Evolutionary conservation across 371 early-diverging fungal species (phyloP), one percentile per base, ranked within the genome.

Genomic region (Mucor racemosus): DNA sequence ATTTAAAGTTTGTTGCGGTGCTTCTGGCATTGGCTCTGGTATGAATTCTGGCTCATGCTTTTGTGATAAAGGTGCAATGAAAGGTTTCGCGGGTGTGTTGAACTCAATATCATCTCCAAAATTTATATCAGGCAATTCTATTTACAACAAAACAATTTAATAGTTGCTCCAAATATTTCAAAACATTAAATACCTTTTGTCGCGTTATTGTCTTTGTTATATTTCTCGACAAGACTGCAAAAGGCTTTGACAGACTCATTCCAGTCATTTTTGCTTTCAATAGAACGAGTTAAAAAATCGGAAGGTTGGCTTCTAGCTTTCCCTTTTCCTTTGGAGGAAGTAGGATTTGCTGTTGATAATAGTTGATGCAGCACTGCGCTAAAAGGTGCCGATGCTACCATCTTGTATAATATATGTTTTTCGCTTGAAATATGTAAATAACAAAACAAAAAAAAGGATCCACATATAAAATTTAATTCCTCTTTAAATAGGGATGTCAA

Each of bases 71-170:
- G 54, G 60, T 35, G 26, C 34, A 7, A 41, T 11, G 14, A 69
- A 60, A 17, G 65, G 58, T 41, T 62, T 40, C 15, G 59, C n/a
- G 58, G 65, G 56, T 21, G 41, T 15, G 60, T 62, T 40, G 56
- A 59, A 55, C 21, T 69, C 55, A 41, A 61, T 38, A 50, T 69
- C 62, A 33, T 19, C 35, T n/a, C 64, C 69, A 48, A 56, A 69
- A n/a, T 36, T 41, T 4, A 56, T n/a, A 17, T 10, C 7, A 34
- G 69, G 50, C 2, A 60, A 7, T 6, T 53, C 55, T 57, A 34
- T 14, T 3, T 2, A 41, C 14, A n/a, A 5, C 10, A 31, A 41
- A 15, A n/a, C 15, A 58, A 57, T 10, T 13, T 21, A 50, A 38
- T 38, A 39, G 14, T 26, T 11, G 15, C 8, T 15, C 19, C 26